Evolutionary conservation across 2,329 filamentous ascomycete species (phyloP).

Genomic region (Cordyceps fumosorosea): DNA sequence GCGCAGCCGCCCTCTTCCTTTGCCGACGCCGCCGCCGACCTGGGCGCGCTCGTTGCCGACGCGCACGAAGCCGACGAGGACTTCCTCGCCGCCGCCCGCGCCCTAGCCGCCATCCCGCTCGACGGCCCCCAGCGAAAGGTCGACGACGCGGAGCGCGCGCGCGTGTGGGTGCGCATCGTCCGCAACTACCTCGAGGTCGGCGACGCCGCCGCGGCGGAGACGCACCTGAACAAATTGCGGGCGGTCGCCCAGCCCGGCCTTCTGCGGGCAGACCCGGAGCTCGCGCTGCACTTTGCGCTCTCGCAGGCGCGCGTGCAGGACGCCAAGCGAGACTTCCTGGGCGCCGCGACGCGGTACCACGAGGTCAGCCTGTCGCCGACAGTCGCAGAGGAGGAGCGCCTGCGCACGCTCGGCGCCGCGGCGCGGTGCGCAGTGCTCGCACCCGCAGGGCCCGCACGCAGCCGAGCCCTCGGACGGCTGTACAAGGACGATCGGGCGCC

Average conservation of each 20-base stretch:
- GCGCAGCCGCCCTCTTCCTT: slow-evolving; percentile 60
- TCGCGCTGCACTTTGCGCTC: slow-evolving; percentile 80
- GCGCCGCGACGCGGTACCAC: slow-evolving; percentile 83
- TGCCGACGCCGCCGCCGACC: slow-evolving; percentile 73
- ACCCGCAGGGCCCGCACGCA: slow-evolving; percentile 80
- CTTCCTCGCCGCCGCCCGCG: slow-evolving; percentile 68
- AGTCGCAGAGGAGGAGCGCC: slow-evolving; percentile 79
- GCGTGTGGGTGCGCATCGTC: slow-evolving; percentile 88
- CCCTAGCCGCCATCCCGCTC: slow-evolving; percentile 76
- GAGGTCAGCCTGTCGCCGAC: slow-evolving; percentile 70
- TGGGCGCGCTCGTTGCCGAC: slow-evolving; percentile 75
- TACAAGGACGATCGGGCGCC: slow-evolving; percentile 88
- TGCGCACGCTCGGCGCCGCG: slow-evolving; percentile 77
- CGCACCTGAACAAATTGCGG: slow-evolving; percentile 90
- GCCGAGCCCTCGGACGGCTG: slow-evolving; percentile 70
- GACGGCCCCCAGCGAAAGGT: slow-evolving; percentile 84
- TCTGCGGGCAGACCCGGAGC: slow-evolving; percentile 50
- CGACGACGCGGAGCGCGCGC: slow-evolving; percentile 72
- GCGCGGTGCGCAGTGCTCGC: slow-evolving; percentile 90
- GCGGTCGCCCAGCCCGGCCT: slow-evolving; percentile 76
- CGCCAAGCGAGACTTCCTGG: slow-evolving; percentile 80
- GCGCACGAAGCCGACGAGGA: slow-evolving; percentile 80
- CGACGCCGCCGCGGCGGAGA: slow-evolving; percentile 77
- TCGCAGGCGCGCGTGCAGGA: slow-evolving; percentile 91
- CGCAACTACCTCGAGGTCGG: slow-evolving; percentile 91